Evolutionary conservation across 352 stramenopile species (phyloP), one percentile per base, ranked within the genome.

Genomic region (Nothophytophthora sp.): DNA sequence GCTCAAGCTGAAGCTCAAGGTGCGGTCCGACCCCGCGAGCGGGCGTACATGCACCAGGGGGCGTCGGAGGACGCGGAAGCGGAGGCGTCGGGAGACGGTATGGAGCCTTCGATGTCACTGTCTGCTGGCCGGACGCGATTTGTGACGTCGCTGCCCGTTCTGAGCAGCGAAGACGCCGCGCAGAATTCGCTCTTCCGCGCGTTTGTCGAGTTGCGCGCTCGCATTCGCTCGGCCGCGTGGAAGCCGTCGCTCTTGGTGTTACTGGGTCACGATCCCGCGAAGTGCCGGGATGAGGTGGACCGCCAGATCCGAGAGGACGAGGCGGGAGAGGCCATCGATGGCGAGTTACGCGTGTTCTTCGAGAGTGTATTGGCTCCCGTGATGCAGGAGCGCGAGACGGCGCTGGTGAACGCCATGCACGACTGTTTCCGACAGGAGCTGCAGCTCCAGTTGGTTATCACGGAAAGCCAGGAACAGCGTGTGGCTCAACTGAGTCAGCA

Each of bases 341-440:
- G 34, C 1, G 38, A 81, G 15, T 16, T 88, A 13, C 53, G 72
- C 10, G 37, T 20, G 15, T 89, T 83, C 53, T 87, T 91, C 41
- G 57, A 75, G 15, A 19, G 29, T 0, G 46, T 53, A 24, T 54
- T 91, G 5, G 69, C 73, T 19, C 52, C 45, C 0, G 63, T 70
- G 48, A 73, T 91, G 53, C 81, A 89, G 35, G 38, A 60, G 19
- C 73, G 80, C 5, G 80, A 91, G 51, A 74, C 68, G 5, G 23
- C 64, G 16, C 55, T 80, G 16, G 68, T 88, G 16, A 87, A 86
- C 52, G 65, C 64, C 7, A 76, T 91, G 29, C 75, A 81, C 34
- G 74, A 79, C 23, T 85, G 76, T 27, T 58, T 80, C 11, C 59
- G 70, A 28, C 51, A 68, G 13, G 73, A 91, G 33, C 41, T 88